These are phyloP conservation scores for Sordaria brevicollis DNA, from an alignment of 495 filamentous ascomycete species.

Conservation along the genomic window DNA sequence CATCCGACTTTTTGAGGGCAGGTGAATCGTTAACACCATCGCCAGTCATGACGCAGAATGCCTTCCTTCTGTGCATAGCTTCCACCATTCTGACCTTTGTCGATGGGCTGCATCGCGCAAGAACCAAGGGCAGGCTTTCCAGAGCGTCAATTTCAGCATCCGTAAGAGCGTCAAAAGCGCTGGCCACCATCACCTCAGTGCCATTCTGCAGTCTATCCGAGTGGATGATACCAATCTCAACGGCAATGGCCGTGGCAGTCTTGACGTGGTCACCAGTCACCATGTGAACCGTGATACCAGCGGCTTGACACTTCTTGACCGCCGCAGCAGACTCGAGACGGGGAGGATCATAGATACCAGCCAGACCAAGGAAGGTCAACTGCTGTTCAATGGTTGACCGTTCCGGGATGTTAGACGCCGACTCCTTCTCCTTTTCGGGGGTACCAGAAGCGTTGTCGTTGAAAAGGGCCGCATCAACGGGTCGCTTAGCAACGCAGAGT, in stretches of 20 bases:
- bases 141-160: constrained; percentile 49
- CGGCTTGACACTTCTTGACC: constrained; percentile 52
- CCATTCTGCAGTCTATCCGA: constrained; percentile 28
- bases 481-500: constrained; percentile 58
- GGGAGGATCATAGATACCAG: constrained; percentile 63
- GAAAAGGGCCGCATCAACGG: constrained; percentile 1
- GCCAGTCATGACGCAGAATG: constrained; percentile 56
- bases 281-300: constrained; percentile 73
- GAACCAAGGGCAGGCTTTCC: constrained; percentile 48
- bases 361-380: constrained; percentile 52
- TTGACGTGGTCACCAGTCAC: constrained; percentile 70
- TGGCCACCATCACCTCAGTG: constrained; percentile 49
- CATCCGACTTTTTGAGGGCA: constrained; percentile 65
- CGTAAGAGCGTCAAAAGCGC: constrained; percentile 48
- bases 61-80: constrained; percentile 52
- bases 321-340: constrained; percentile 56
- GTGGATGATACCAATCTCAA: constrained; percentile 62
- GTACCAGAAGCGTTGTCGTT: background rate
- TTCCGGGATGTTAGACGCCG: constrained; percentile 10
- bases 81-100: constrained; percentile 62
- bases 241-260: constrained; percentile 65
- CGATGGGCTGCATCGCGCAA: constrained; percentile 53
- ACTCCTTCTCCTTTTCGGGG: constrained; percentile 2
- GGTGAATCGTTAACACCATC: constrained; percentile 83
- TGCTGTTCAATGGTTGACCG: constrained; percentile 40